phyloP scores from a whole-genome alignment of 2,329 filamentous ascomycete genomes.

The Dactylellina sp. region DNA sequence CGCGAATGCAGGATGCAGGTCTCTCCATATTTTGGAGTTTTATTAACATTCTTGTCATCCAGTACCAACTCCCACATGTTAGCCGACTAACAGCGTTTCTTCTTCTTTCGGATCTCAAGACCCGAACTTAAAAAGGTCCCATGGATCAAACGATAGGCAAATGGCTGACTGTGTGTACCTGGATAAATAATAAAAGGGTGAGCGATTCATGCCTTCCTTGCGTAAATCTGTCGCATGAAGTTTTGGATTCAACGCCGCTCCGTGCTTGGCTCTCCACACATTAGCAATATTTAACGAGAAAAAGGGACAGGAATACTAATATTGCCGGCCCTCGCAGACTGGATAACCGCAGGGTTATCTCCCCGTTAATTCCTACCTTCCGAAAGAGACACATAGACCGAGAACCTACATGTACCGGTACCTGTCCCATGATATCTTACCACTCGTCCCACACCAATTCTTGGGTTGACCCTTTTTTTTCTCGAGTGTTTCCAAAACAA shows the following conservation, averaged over 20 bases:
- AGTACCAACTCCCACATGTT: too few relatives aligned
- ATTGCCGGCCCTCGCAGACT: conserved; percentile 16
- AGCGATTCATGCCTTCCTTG: conserved; percentile 17
- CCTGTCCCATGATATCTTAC: conserved; percentile 22
- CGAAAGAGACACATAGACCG: conserved; percentile 24
- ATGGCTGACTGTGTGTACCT: background rate
- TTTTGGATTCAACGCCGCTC: conserved; percentile 34
- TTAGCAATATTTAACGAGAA: conserved; percentile 18
- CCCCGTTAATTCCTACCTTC: conserved; percentile 27
- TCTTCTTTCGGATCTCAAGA: background rate
- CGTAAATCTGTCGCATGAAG: conserved; percentile 37
- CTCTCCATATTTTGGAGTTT: too few relatives aligned
- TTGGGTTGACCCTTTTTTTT: too few relatives aligned
- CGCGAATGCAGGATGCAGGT: too few relatives aligned
- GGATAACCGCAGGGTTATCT: too few relatives aligned
- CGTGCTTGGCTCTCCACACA: background rate
- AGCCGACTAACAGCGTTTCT: too few relatives aligned
- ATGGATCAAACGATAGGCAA: background rate
- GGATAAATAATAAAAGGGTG: conserved; percentile 5
- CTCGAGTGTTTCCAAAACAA: background rate
- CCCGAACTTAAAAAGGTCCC: background rate
- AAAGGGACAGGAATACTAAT: background rate
- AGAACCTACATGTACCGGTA: conserved; percentile 36
- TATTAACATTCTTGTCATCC: too few relatives aligned
- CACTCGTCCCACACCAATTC: conserved; percentile 13